These are phyloP conservation scores for Oxytropis ochrocephala DNA, from an alignment of 306 rosid genomes.

Conservation along the genomic window DNA sequence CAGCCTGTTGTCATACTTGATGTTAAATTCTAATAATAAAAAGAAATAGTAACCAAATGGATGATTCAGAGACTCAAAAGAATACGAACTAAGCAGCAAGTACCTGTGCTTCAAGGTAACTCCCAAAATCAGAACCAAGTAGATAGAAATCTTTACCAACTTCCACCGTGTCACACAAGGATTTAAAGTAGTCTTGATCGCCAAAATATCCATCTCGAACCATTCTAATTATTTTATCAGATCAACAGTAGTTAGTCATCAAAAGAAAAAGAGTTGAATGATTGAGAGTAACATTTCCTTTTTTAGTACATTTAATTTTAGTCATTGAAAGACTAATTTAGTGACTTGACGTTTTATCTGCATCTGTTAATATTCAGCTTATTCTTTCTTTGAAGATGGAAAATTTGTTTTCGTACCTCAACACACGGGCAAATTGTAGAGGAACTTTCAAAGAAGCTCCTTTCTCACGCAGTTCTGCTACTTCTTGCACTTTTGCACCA, in stretches of 20 bases:
- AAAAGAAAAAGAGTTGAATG: background rate
- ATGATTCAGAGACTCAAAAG: background rate
- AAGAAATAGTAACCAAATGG: background rate
- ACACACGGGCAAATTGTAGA: slow-evolving; percentile 55
- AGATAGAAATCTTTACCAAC: slow-evolving; percentile 51
- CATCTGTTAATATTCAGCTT: background rate
- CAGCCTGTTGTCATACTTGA: slow-evolving; percentile 41
- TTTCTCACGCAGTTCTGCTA: slow-evolving; percentile 48
- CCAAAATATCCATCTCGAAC: slow-evolving; percentile 69
- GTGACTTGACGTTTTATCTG: background rate
- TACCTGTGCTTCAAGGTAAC: slow-evolving; percentile 81
- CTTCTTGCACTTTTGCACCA: slow-evolving; percentile 62
- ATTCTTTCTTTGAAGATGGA: background rate
- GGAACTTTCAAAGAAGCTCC: slow-evolving; percentile 33
- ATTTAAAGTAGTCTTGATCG: slow-evolving; percentile 47
- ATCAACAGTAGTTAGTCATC: slow-evolving; percentile 1
- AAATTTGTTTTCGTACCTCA: slow-evolving; percentile 32
- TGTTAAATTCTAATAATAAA: background rate
- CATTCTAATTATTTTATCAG: slow-evolving; percentile 39
- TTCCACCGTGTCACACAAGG: slow-evolving; percentile 60
- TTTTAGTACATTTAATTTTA: background rate
- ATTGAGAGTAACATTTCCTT: background rate
- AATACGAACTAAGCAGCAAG: background rate
- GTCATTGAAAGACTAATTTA: background rate
- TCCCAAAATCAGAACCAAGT: slow-evolving; percentile 54